Evolutionary conservation across 73 alveolate species (phyloP), one percentile per base, ranked within the genome.

Genomic region (Halteria grandinella): DNA sequence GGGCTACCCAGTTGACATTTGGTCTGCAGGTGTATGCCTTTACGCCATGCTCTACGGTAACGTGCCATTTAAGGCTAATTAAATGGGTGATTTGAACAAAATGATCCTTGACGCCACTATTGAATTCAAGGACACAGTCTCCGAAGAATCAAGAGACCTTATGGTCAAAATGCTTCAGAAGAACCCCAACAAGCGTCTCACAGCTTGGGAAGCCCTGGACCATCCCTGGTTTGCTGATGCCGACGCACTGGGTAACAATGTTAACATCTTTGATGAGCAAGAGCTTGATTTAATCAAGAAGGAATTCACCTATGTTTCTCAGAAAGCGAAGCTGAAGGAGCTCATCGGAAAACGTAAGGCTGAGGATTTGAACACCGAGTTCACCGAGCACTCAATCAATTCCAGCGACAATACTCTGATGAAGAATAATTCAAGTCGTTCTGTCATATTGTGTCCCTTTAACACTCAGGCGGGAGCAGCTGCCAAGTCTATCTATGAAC

Each of bases 21-120:
- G 93, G 93, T 62, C 86, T 28, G 93, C 87, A 0, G 93, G 93
- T 18, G 88, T 84, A 11, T 75, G 77, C 48, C 81, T 84, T 8
- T 87, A 54, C 52, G 90, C 95, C 34, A 87, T 87, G 95, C 85
- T 87, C 40, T 70, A 83, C 52, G 95, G 95, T 0, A 59, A 66
- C 33, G 95, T 87, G 2, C 95, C 95, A 0, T 87, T 87, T 77
- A 87, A 87, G 55, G 95, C 90, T 0, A 87, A 87, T 50, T 52
- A 80, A 24, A 80, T 87, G 88, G 74, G 73, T 8, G 95, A 87
- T 36, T 71, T 87, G 25, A 83, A 87, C 48, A 51, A 60, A 20
- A 21, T 78, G 77, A 79, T 80, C 41, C 25, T 87, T 15, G 45
- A 32, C 15, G 88, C 80, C 0, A 55, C 55, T 18, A 69, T 40